Evolutionary conservation across 148 eudicot genomes (phyloP).

Genomic region (Heliosperma pusillum): DNA sequence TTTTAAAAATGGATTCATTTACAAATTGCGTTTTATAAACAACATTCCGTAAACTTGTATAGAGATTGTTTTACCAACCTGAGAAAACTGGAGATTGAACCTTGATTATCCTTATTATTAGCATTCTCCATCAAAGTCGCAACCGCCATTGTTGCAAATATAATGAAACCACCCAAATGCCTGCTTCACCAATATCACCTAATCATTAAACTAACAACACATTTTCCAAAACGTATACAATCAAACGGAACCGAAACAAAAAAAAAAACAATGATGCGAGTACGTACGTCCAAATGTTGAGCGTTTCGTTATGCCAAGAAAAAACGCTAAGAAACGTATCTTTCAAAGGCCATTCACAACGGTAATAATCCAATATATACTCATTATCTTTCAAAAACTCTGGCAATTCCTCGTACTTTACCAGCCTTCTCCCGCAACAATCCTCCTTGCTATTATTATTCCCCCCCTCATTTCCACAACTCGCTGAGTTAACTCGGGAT

Average conservation of each 20-base stretch:
- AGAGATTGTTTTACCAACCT: slow-evolving; percentile 24
- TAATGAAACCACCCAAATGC: slow-evolving; percentile 77
- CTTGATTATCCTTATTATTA: slow-evolving; percentile 21
- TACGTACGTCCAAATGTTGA: slow-evolving; percentile 89
- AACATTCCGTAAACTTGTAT: neutral
- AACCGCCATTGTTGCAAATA: slow-evolving; percentile 53
- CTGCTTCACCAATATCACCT: slow-evolving; percentile 26
- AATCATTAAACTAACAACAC: too few species aligned
- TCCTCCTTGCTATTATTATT: too few species aligned
- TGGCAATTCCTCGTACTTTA: slow-evolving; percentile 64
- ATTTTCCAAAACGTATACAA: too few species aligned
- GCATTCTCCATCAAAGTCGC: slow-evolving; percentile 51
- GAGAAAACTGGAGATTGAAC: slow-evolving; percentile 42
- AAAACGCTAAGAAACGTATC: slow-evolving; percentile 65
- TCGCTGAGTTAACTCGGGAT: too few species aligned
- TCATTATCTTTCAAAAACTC: slow-evolving; percentile 85
- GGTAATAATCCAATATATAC: slow-evolving; percentile 65
- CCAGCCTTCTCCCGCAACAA: slow-evolving; percentile 30
- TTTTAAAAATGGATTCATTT: too few species aligned
- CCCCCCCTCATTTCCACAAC: too few species aligned
- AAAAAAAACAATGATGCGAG: neutral
- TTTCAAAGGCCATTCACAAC: slow-evolving; percentile 94
- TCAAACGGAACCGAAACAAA: neutral
- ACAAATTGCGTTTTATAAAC: too few species aligned
- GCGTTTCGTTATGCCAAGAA: slow-evolving; percentile 85